phyloP scores from a whole-genome alignment of 164 flowering plant genomes.

The Magnolia officinalis region DNA sequence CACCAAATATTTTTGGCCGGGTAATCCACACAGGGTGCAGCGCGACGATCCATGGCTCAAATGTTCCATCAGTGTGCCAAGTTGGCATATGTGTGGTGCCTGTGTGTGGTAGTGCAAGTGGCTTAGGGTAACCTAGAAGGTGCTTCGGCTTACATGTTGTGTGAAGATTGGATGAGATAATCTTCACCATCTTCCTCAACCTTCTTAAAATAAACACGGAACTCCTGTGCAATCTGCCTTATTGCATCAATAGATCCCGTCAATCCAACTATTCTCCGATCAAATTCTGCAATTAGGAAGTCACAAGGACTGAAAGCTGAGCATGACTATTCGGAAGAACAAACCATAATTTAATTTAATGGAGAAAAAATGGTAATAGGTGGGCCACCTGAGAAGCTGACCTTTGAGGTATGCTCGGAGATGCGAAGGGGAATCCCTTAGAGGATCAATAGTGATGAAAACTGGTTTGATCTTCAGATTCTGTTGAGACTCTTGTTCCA shows the following conservation, averaged over 20 bases:
- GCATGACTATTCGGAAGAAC: background rate
- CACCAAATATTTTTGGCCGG: background rate
- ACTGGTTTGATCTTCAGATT: conserved; percentile 54
- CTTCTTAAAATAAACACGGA: conserved; percentile 70
- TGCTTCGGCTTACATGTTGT: conserved; percentile 57
- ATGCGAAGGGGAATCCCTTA: conserved; percentile 74
- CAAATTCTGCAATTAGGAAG: conserved; percentile 58
- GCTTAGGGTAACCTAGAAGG: background rate
- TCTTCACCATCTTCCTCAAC: conserved; percentile 82
- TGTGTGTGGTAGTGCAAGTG: background rate
- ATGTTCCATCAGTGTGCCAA: background rate
- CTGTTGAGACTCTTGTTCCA: conserved; percentile 28
- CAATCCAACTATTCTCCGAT: conserved; percentile 72
- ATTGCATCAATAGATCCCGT: conserved; percentile 54
- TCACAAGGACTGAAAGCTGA: background rate
- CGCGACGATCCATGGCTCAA: background rate
- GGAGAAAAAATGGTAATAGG: background rate
- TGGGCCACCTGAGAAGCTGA: conserved; percentile 14
- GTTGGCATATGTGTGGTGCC: background rate
- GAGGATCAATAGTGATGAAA: conserved; percentile 83
- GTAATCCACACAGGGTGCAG: background rate
- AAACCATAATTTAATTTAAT: background rate
- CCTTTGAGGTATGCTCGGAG: conserved; percentile 83
- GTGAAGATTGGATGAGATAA: conserved; percentile 81
- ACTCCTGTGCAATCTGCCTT: conserved; percentile 79